Conservation (phyloP, 2,329 filamentous ascomycete genomes). For the Akanthomyces uredinophilus region DNA sequence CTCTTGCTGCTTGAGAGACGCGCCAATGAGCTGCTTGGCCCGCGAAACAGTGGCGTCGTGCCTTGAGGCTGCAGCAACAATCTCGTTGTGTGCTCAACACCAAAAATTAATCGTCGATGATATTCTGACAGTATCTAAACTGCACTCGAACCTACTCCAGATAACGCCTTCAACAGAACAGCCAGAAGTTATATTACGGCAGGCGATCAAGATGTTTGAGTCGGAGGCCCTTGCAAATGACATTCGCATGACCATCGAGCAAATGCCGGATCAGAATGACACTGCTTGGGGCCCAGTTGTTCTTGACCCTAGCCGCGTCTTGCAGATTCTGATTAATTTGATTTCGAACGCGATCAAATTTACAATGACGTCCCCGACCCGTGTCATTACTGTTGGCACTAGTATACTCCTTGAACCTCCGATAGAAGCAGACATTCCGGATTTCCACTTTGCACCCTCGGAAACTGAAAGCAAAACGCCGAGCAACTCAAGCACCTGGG, state of each 20-base stretch:
- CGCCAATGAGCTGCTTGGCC: neutral
- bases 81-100: conserved; percentile 71
- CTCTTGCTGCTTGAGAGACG: conserved; percentile 38
- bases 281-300: conserved; percentile 56
- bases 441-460: neutral
- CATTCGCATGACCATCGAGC: conserved; percentile 60
- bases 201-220: conserved; percentile 72
- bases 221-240: conserved; percentile 65
- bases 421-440: neutral
- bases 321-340: conserved; percentile 76
- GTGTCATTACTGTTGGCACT: neutral
- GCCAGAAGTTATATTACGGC: conserved; percentile 60
- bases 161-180: conserved; percentile 67
- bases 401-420: neutral
- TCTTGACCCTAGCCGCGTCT: conserved; percentile 67
- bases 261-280: neutral
- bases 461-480: neutral
- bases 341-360: conserved; percentile 81
- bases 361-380: conserved; percentile 36
- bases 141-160: conserved; percentile 69
- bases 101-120: conserved; percentile 77
- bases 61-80: conserved; percentile 71
- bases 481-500: conserved; percentile 23
- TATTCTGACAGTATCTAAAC: conserved; percentile 67
- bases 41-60: conserved; percentile 50